A percentile compares a stretch with the other conserved stretches of the same genome.
phyloP scores from a whole-genome alignment of 768 basidiomycete genomes.

The Lentinula aciculospora region DNA sequence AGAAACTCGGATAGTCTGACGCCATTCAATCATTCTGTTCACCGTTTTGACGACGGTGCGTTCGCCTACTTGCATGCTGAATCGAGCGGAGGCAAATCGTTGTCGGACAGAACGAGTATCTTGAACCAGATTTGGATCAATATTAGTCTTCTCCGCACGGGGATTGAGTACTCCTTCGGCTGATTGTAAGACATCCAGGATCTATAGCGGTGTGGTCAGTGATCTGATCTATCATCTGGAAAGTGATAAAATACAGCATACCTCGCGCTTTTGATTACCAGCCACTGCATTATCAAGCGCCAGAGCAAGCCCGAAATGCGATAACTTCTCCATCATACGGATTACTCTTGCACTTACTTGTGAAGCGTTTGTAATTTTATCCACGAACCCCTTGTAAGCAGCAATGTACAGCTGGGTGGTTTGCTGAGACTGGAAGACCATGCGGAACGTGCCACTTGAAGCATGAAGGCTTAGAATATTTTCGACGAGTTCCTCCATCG shows the following conservation, averaged over 20 bases:
- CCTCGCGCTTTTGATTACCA: conserved; percentile 69
- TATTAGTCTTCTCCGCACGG: conserved; percentile 35
- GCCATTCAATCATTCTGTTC: conserved; percentile 65
- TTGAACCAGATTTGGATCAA: conserved; percentile 48
- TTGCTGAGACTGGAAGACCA: conserved; percentile 68
- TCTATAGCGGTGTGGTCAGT: conserved; percentile 24
- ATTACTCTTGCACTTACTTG: conserved; percentile 37
- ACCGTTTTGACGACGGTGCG: conserved; percentile 58
- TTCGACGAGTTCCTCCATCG: conserved; percentile 59
- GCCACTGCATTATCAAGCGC: conserved; percentile 60
- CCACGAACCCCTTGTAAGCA: conserved; percentile 52
- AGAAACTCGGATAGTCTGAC: conserved; percentile 57
- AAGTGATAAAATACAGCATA: too few relatives aligned
- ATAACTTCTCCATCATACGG: conserved; percentile 65
- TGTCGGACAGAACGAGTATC: conserved; percentile 49
- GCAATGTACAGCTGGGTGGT: conserved; percentile 64
- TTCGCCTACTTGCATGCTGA: conserved; percentile 62
- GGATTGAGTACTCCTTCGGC: conserved; percentile 51
- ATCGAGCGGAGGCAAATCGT: conserved; percentile 48
- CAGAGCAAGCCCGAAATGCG: conserved; percentile 63
- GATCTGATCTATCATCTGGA: too few relatives aligned
- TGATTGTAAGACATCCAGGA: conserved; percentile 52
- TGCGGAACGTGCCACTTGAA: conserved; percentile 59
- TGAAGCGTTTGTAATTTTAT: conserved; percentile 28
- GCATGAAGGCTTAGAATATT: conserved; percentile 67